Evolutionary conservation across 2,329 filamentous ascomycete genomes (phyloP).

Genomic region (Ceratocystis albifundus): DNA sequence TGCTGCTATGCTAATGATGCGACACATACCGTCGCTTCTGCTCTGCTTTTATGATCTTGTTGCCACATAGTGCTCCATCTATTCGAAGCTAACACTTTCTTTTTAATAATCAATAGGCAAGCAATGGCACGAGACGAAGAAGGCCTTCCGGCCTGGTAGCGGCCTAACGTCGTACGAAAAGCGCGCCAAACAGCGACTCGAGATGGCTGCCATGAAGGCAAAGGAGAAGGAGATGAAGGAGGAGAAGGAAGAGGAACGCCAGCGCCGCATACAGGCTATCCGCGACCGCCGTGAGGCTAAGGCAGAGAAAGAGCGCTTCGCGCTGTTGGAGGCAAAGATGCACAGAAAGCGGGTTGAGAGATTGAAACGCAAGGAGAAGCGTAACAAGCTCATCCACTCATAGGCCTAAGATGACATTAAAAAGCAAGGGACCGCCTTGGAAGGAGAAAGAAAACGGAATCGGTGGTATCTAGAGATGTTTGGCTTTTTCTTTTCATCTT

Average conservation of each 20-base stretch:
- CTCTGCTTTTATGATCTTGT: neutral
- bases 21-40: neutral
- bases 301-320: constrained; percentile 85
- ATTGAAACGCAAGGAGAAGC: constrained; percentile 89
- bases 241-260: constrained; percentile 80
- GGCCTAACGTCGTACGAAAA: constrained; percentile 71
- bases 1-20: neutral
- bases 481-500: constrained; percentile 17
- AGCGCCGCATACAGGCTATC: constrained; percentile 70
- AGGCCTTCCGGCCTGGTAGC: constrained; percentile 69
- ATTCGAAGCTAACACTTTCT: neutral
- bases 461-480: constrained; percentile 1
- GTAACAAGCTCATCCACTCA: constrained; percentile 70
- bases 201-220: constrained; percentile 68
- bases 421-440: neutral
- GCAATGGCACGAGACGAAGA: constrained; percentile 79
- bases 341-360: constrained; percentile 89
- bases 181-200: constrained; percentile 57
- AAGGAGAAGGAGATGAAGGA: constrained; percentile 93
- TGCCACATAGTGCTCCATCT: neutral
- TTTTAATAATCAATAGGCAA: constrained; percentile 51
- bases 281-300: constrained; percentile 79
- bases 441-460: neutral
- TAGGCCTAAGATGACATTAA: constrained; percentile 31
- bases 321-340: constrained; percentile 95